These are phyloP conservation scores for Boletus barrowsii DNA, from an alignment of 768 basidiomycete species.

Conservation along the genomic window DNA sequence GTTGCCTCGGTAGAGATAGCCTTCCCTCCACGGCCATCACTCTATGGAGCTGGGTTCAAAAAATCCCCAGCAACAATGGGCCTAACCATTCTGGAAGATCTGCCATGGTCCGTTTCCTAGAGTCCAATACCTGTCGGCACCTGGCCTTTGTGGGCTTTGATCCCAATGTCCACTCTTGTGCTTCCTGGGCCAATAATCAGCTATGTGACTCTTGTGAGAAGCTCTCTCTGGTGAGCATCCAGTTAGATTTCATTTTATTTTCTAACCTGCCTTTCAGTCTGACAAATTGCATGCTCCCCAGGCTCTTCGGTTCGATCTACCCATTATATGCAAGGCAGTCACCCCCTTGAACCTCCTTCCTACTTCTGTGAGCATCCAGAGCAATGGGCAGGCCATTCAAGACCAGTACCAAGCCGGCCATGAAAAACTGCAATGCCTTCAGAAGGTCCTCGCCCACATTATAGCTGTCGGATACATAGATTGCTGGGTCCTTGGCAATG, in stretches of 20 bases:
- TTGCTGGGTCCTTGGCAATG: conserved; percentile 1
- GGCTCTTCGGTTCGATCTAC: background rate
- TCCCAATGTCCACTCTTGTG: background rate
- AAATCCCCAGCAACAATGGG: background rate
- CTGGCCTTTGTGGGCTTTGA: background rate
- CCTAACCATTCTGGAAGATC: background rate
- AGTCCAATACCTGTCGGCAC: background rate
- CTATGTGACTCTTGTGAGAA: background rate
- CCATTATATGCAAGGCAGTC: background rate
- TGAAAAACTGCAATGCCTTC: fast-evolving
- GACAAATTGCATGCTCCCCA: background rate
- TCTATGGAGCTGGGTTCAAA: background rate
- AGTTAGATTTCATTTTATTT: background rate
- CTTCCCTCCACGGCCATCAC: background rate
- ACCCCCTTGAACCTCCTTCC: too few relatives aligned
- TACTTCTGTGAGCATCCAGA: background rate
- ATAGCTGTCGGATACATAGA: background rate
- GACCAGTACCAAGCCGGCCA: background rate
- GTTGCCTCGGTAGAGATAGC: conserved; percentile 6
- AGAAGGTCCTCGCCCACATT: background rate
- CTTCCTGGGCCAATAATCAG: background rate
- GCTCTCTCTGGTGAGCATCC: background rate
- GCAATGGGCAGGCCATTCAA: background rate
- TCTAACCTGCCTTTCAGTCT: background rate
- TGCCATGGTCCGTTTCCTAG: background rate